Evolutionary conservation across 768 basidiomycete genomes (phyloP), one percentile per base, ranked within the genome.

Genomic region (Coprinellus micaceus): DNA sequence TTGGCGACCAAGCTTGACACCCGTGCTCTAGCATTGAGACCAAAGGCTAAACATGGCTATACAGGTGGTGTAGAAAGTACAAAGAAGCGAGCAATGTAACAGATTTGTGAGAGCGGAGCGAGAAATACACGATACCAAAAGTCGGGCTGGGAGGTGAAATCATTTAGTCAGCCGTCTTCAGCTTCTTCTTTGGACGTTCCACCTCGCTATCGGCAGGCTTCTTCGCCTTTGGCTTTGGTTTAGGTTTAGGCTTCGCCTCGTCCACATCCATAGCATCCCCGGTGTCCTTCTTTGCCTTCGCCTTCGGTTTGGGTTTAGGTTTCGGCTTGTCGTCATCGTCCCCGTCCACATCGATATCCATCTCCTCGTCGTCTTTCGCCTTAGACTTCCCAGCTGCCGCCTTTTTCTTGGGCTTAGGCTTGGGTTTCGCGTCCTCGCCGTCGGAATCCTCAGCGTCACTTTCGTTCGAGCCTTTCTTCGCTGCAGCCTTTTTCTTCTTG

Each of bases 131-230:
- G 17, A 37, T n/a, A n/a, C n/a, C n/a, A n/a, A n/a, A n/a, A n/a
- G n/a, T n/a, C n/a, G 52, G 45, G 44, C 26, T 51, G 24, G 13
- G 33, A 58, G 56, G 36, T 58, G 57, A 58, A 19, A 29, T 47
- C 40, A 49, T 59, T 40, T 45, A 37, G 57, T 54, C 24, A 61
- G 30, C 43, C 30, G 78, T 86, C 74, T 89, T 91, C 56, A 71
- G 69, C 70, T 92, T 92, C 75, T 92, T 92, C 74, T 86, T 89
- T 2, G 80, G 83, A 12, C 86, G 89, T 53, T 81, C 83, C 2
- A 71, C 76, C 25, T 77, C 75, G n/a, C n/a, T n/a, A 7, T 69
- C 72, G 24, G 68, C 11, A 53, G 50, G n/a, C 11, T 48, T 7
- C 51, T 59, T 65, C 12, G 69, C 66, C 48, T 74, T 78, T 0